These are phyloP conservation scores for Turnera subulata DNA, from an alignment of 345 rosid species.

Conservation along the genomic window DNA sequence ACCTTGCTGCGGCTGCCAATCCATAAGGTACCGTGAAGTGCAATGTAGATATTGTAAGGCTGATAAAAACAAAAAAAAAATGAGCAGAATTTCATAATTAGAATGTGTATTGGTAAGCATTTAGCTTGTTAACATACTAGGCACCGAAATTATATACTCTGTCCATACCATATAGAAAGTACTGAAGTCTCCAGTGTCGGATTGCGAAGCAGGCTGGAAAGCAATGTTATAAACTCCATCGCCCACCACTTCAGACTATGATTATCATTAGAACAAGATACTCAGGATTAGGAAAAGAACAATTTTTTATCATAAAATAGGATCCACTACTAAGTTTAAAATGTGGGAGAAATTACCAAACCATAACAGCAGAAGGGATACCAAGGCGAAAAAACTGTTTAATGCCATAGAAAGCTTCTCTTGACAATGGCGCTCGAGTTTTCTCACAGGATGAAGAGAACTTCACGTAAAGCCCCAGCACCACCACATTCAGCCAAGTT, in stretches of 20 bases:
- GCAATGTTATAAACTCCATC: conserved; percentile 44
- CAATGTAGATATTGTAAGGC: conserved; percentile 42
- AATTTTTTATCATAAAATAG: neutral
- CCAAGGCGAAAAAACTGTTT: conserved; percentile 12
- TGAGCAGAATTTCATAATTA: no score
- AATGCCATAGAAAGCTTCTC: conserved; percentile 4
- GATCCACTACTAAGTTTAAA: neutral
- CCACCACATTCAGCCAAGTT: conserved; percentile 13
- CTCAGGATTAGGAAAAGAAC: neutral
- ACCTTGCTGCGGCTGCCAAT: conserved; percentile 48
- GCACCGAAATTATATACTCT: neutral
- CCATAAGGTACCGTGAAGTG: conserved; percentile 49
- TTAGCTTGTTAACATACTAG: no score
- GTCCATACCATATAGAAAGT: conserved; percentile 53
- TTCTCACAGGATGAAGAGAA: conserved; percentile 12
- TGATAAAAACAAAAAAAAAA: conserved; percentile 1
- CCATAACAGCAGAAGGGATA: conserved; percentile 21
- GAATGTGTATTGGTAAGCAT: no score
- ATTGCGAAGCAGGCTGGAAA: conserved; percentile 53
- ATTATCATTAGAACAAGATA: neutral
- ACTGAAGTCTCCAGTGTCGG: conserved; percentile 61
- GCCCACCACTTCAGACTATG: conserved; percentile 80
- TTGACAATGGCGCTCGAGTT: conserved; percentile 12
- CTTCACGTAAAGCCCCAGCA: conserved; percentile 11
- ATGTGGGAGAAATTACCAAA: conserved; percentile 9